Percentiles rank a stretch among this genome's conserved stretches.
These are phyloP conservation scores for Chrysopogon serrulatus DNA, from an alignment of 176 grass and related monocot genomes.

Conservation along the genomic window DNA sequence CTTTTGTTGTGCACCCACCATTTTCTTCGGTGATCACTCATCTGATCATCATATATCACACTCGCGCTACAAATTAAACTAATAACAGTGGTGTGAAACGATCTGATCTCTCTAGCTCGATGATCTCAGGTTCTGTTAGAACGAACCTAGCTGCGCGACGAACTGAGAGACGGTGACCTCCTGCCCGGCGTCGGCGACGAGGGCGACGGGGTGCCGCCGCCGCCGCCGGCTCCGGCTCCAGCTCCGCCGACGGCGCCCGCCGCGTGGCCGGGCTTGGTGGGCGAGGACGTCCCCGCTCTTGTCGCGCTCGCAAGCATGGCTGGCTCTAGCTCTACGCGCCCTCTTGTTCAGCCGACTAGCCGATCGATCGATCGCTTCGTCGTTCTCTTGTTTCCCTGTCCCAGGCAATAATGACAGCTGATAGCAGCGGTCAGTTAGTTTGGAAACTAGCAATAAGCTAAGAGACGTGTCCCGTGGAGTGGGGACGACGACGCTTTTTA, in stretches of 20 bases:
- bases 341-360: background rate
- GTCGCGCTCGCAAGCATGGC: conserved; percentile 42
- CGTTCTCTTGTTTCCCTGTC: background rate
- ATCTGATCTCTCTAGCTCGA: background rate
- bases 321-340: background rate
- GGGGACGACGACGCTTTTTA: background rate
- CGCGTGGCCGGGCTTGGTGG: background rate
- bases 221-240: background rate
- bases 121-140: background rate
- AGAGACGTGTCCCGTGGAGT: background rate
- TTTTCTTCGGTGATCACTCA: background rate
- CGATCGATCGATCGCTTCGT: too few relatives aligned
- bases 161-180: conserved; percentile 34
- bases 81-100: background rate
- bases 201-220: background rate
- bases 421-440: background rate
- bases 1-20: background rate
- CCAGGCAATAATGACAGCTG: background rate
- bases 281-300: background rate
- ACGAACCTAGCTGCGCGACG: conserved; percentile 42
- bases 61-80: background rate
- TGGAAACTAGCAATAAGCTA: background rate
- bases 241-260: background rate
- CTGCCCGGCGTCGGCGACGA: background rate
- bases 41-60: background rate